Evolutionary conservation across 441 rosid species (phyloP).

Genomic region (Breynia disticha): DNA sequence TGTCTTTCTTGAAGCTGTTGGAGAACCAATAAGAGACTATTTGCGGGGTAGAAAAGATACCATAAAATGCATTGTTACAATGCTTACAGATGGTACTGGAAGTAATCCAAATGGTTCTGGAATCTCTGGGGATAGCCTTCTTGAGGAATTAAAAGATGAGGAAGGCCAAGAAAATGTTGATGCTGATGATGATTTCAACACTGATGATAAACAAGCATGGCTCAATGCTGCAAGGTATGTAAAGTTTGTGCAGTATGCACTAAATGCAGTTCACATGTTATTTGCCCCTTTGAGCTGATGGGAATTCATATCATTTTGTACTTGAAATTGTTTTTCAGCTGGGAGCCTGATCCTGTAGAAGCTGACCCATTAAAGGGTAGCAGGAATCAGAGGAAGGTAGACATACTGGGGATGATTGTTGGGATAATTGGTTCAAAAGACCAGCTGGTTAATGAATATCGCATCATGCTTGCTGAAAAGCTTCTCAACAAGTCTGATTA

Average conservation of each 20-base stretch:
- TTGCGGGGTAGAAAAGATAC: constrained; percentile 90
- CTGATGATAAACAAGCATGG: constrained; percentile 94
- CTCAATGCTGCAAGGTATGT: constrained; percentile 55
- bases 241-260: background rate
- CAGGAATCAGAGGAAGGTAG: constrained; percentile 73
- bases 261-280: background rate
- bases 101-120: constrained; percentile 78
- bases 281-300: background rate
- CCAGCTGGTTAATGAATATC: constrained; percentile 89
- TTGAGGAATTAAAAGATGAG: constrained; percentile 91
- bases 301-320: constrained; percentile 1
- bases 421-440: constrained; percentile 94
- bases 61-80: constrained; percentile 89
- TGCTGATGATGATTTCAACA: constrained; percentile 65
- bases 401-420: constrained; percentile 91
- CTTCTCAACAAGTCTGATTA: constrained; percentile 93
- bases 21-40: constrained; percentile 95
- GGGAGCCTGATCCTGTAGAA: constrained; percentile 96
- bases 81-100: constrained; percentile 93
- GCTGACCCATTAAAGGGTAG: constrained; percentile 89
- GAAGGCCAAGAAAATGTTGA: constrained; percentile 66
- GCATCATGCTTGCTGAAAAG: constrained; percentile 92
- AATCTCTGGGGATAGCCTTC: constrained; percentile 90
- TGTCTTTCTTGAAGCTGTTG: constrained; percentile 90
- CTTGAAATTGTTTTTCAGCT: constrained; percentile 37